Conservation (phyloP, 768 basidiomycete species). For the Ramaria rubella region DNA sequence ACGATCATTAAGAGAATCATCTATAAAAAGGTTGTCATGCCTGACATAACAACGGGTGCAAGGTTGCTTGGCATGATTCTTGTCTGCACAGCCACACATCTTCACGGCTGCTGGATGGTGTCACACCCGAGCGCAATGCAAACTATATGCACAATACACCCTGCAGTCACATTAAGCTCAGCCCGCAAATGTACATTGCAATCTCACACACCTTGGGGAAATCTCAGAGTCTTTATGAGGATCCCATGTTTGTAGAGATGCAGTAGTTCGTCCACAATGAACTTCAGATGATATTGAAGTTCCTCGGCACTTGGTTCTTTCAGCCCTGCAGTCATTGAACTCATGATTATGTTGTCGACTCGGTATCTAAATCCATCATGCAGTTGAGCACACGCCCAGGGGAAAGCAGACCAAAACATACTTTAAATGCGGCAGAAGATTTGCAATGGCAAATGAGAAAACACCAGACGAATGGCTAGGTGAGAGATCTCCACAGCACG, state of each 20-base stretch:
- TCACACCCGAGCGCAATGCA: slow-evolving; percentile 31
- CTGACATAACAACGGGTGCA: slow-evolving; percentile 32
- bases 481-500: slow-evolving; percentile 13
- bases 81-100: slow-evolving; percentile 25
- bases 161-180: neutral
- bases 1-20: slow-evolving; percentile 17
- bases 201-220: slow-evolving; percentile 18
- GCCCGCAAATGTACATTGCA: neutral
- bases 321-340: slow-evolving; percentile 24
- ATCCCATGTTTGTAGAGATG: slow-evolving; percentile 22
- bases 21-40: slow-evolving; percentile 17
- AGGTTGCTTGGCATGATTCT: slow-evolving; percentile 25
- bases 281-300: slow-evolving; percentile 21
- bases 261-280: slow-evolving; percentile 25
- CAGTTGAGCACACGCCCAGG: neutral
- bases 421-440: slow-evolving; percentile 23
- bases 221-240: slow-evolving; percentile 16
- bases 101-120: slow-evolving; percentile 36
- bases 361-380: slow-evolving; percentile 17
- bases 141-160: slow-evolving; percentile 26
- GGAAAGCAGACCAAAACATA: slow-evolving; percentile 9
- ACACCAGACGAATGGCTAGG: slow-evolving; percentile 22
- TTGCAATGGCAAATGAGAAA: slow-evolving; percentile 24
- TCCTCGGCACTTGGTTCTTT: slow-evolving; percentile 25
- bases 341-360: slow-evolving; percentile 20